Base-by-base conservation (phyloP, 1,284 basidiomycete species). In the Vanrija pseudolonga region DNA sequence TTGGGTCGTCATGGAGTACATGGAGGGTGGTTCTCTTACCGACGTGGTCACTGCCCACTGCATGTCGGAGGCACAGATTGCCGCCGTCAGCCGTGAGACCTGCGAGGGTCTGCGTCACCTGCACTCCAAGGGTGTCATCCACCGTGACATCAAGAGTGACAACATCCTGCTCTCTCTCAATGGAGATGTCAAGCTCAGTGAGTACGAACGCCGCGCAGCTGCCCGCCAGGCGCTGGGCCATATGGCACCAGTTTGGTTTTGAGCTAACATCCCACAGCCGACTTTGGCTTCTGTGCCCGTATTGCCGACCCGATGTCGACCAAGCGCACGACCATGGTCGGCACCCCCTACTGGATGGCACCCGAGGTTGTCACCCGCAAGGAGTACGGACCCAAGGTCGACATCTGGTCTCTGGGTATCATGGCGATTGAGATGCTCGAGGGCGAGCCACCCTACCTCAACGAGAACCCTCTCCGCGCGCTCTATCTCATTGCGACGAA, bases 341-440 rank as follows among this genome's bases (percentile, higher is more conserved):
- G 96, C 3, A 98, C 96, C 7, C 96, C 96, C 1, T 98, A 98
- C 74, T 98, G 95, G 95, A 98, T 98, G 95, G 95, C 96, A 1
- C 95, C 95, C 1, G 95, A 98, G 73, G 94, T 98, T 28, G 95
- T 98, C 56, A 96, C 91, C 19, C 85, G 94, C 53, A 98, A 98
- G 76, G 96, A 97, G 79, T 98, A 98, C 71, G 96, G 95, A 0
- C 90, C 95, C 4, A 98, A 98, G 76, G 96, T 98, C 26, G 96
- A 98, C 73, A 92, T 99, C 56, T 98, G 96, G 96, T 89, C 86
- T 74, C 78, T 98, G 67, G 96, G 95, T 20, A 98, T 99, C 79
- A 95, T 98, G 91, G 93, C 93, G 22, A 98, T 98, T 62, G 94
- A 98, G 80, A 98, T 98, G 95, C 92, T 98, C 65, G 95, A 98